These are phyloP conservation scores for Lipomyces lipofer DNA, from an alignment of 805 yeast species.

Conservation along the genomic window DNA sequence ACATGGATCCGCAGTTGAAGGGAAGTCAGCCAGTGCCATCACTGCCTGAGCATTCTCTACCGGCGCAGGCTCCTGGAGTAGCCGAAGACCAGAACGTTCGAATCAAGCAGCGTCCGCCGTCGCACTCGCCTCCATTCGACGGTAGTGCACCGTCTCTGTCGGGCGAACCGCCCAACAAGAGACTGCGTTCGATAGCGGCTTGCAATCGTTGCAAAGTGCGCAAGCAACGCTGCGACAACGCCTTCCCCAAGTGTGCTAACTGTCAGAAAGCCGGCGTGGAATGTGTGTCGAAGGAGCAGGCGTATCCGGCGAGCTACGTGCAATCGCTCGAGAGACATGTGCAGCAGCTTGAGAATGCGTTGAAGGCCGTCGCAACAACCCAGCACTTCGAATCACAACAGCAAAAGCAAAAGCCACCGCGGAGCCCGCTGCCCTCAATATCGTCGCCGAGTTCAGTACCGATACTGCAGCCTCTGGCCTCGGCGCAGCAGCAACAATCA, in stretches of 20 bases:
- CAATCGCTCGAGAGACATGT: constrained; percentile 25
- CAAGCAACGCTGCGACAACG: constrained; percentile 65
- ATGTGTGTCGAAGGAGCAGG: constrained; percentile 50
- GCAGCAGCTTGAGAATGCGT: constrained; percentile 13
- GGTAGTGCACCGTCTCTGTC: too few relatives aligned
- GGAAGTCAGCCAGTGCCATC: too few relatives aligned
- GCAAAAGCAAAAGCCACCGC: not conserved
- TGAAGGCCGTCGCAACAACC: not conserved
- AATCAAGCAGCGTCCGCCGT: not conserved
- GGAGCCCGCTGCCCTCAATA: not conserved
- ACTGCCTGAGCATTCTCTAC: too few relatives aligned
- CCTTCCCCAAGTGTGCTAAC: constrained; percentile 60
- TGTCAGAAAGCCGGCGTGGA: constrained; percentile 65
- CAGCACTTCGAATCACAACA: not conserved
- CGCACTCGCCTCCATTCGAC: not conserved
- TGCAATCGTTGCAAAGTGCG: constrained; percentile 77
- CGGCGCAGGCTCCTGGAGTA: too few relatives aligned
- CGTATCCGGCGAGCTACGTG: constrained; percentile 30
- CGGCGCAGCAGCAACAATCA: constrained; percentile 1
- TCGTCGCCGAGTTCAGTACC: not conserved
- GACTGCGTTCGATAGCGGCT: constrained; percentile 61
- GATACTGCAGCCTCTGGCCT: not conserved
- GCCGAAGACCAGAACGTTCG: too few relatives aligned
- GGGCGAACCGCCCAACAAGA: constrained; percentile 15
- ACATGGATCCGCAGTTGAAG: too few relatives aligned